A percentile compares a stretch with the other conserved stretches of the same genome.
Conservation (phyloP, 768 basidiomycete genomes). For the Tylopilus felleus region DNA sequence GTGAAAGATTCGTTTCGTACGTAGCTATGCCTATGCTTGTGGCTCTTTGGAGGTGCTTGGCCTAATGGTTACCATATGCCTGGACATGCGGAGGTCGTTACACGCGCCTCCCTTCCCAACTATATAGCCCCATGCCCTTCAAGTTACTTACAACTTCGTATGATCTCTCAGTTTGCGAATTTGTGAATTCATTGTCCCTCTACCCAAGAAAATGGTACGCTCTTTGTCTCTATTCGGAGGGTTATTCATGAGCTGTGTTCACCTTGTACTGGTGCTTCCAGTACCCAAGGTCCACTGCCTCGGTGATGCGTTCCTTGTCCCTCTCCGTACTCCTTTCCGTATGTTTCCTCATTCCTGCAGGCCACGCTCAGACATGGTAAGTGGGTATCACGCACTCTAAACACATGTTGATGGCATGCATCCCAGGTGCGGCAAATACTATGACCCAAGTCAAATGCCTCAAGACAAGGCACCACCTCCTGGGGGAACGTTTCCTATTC, state of each 20-base stretch:
- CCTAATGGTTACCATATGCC: background rate
- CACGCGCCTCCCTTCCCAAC: background rate
- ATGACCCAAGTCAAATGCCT: constrained; percentile 41
- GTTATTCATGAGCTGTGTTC: background rate
- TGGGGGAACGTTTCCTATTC: constrained; percentile 46
- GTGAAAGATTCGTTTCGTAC: constrained; percentile 9
- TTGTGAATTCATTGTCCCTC: background rate
- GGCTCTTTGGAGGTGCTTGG: background rate
- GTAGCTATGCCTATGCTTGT: background rate
- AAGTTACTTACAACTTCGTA: constrained; percentile 9
- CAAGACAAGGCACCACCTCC: constrained; percentile 37
- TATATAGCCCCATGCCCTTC: background rate
- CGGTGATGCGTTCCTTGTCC: constrained; percentile 6
- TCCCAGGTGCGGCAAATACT: constrained; percentile 49
- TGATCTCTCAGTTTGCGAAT: background rate
- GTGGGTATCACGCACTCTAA: background rate
- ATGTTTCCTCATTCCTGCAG: constrained; percentile 13
- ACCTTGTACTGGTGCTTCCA: background rate
- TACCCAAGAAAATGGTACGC: constrained; percentile 3
- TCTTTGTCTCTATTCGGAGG: background rate
- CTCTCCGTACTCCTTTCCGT: constrained; percentile 13
- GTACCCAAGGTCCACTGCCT: background rate
- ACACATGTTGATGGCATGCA: background rate
- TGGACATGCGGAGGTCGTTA: background rate
- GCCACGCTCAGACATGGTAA: constrained; percentile 29